Conservation (phyloP, 495 filamentous ascomycete genomes). For the Copromyces sp. region DNA sequence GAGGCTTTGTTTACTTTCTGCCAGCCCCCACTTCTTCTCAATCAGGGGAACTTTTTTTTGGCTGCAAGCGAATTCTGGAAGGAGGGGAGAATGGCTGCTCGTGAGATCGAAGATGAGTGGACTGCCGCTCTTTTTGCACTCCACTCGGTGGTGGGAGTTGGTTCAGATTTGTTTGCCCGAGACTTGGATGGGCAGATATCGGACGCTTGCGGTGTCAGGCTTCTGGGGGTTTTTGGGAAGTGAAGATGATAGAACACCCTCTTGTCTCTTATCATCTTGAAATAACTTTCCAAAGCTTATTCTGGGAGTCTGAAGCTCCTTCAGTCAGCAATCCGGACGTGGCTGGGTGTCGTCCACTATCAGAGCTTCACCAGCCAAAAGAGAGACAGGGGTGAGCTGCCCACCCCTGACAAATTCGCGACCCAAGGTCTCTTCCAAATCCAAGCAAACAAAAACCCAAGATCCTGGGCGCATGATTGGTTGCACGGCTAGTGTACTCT, state of each 20-base stretch:
- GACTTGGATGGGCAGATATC: not conserved
- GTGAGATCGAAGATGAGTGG: not conserved
- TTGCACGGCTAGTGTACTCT: not conserved
- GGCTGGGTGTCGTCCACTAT: slow-evolving; percentile 13
- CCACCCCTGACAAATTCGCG: not conserved
- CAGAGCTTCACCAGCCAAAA: slow-evolving; percentile 9
- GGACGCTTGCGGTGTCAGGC: not conserved
- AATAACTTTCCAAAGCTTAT: not conserved
- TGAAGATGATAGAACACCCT: not conserved
- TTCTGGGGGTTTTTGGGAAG: not conserved
- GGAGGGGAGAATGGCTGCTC: not conserved
- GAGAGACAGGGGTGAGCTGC: not conserved
- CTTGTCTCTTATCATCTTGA: not conserved
- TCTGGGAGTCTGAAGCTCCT: not conserved
- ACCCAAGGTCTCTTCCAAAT: not conserved
- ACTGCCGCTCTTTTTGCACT: not conserved
- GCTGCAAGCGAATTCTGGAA: not conserved
- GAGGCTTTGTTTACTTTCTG: not conserved
- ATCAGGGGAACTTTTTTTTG: not conserved
- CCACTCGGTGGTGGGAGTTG: not conserved
- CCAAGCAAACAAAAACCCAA: not conserved
- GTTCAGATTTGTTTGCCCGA: slow-evolving; percentile 1
- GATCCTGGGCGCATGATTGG: not conserved
- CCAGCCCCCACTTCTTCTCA: not conserved
- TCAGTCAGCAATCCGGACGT: not conserved